Percentiles rank a stretch among this genome's conserved stretches.
These are phyloP conservation scores for Bondarzewia mesenterica DNA, from an alignment of 1,284 basidiomycete genomes.

Conservation along the genomic window DNA sequence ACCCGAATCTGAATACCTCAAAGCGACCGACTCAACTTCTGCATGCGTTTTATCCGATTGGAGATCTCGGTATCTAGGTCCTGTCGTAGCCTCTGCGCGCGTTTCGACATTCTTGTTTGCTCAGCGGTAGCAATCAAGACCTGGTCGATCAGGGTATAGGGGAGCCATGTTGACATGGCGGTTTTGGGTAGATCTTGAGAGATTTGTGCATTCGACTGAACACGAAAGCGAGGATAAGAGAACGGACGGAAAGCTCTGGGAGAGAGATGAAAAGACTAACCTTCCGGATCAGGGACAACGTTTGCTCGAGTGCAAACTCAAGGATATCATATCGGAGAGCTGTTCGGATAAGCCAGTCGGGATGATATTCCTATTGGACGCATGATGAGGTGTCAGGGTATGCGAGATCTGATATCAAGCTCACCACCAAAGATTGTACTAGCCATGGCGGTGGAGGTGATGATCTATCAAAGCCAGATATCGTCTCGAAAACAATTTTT, in stretches of 20 bases:
- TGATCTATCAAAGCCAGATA: slow-evolving; percentile 59
- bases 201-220: slow-evolving; percentile 51
- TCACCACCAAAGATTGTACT: slow-evolving; percentile 61
- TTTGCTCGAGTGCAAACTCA: slow-evolving; percentile 70
- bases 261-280: slow-evolving; percentile 31
- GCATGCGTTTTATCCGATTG: slow-evolving; percentile 53
- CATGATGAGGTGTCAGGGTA: slow-evolving; percentile 12
- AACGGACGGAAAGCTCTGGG: slow-evolving; percentile 5
- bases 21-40: slow-evolving; percentile 37
- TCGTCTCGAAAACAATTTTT: slow-evolving; percentile 69
- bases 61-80: slow-evolving; percentile 50
- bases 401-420: not conserved
- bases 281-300: slow-evolving; percentile 61
- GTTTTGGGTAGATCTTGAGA: slow-evolving; percentile 47
- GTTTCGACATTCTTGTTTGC: slow-evolving; percentile 39
- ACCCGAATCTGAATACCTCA: not conserved
- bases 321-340: slow-evolving; percentile 74
- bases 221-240: slow-evolving; percentile 3
- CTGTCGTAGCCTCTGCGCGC: slow-evolving; percentile 30
- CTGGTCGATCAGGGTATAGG: slow-evolving; percentile 84
- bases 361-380: slow-evolving; percentile 50
- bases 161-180: slow-evolving; percentile 64
- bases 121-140: slow-evolving; percentile 60
- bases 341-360: slow-evolving; percentile 71
- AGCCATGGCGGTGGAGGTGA: slow-evolving; percentile 78